Conservation (phyloP, 192 early-diverging fungal species). For the Rhizophagus sp. region DNA sequence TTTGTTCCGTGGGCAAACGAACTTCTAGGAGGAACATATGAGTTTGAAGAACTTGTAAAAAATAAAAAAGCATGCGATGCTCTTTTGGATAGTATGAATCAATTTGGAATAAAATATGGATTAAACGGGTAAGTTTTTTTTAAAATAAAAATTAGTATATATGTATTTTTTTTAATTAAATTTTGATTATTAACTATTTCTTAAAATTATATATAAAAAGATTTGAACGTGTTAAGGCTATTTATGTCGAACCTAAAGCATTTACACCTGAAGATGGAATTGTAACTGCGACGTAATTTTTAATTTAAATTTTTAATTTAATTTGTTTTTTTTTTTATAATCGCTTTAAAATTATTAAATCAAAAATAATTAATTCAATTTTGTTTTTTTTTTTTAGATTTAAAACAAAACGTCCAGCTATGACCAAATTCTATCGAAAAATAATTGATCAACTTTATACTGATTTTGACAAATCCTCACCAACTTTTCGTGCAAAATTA, state of each 20-base stretch:
- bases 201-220: slow-evolving; percentile 40
- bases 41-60: slow-evolving; percentile 52
- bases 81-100: slow-evolving; percentile 54
- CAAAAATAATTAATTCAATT: too few species aligned
- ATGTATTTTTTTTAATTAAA: not conserved
- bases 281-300: slow-evolving; percentile 73
- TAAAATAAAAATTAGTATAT: not conserved
- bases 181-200: too few species aligned
- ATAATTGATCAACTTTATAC: not conserved
- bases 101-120: slow-evolving; percentile 50
- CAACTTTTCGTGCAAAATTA: not conserved
- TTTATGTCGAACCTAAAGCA: slow-evolving; percentile 68
- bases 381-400: not conserved
- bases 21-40: slow-evolving; percentile 35
- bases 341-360: too few species aligned
- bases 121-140: slow-evolving; percentile 36
- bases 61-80: slow-evolving; percentile 51
- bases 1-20: slow-evolving; percentile 69
- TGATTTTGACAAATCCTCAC: not conserved
- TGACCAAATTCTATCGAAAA: not conserved
- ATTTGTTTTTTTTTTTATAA: too few species aligned
- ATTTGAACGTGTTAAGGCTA: slow-evolving; percentile 77
- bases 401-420: not conserved
- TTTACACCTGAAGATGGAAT: slow-evolving; percentile 81
- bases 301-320: too few species aligned